phyloP scores from a whole-genome alignment of 352 stramenopile species.

The Globisporangium rhizosaccharum region DNA sequence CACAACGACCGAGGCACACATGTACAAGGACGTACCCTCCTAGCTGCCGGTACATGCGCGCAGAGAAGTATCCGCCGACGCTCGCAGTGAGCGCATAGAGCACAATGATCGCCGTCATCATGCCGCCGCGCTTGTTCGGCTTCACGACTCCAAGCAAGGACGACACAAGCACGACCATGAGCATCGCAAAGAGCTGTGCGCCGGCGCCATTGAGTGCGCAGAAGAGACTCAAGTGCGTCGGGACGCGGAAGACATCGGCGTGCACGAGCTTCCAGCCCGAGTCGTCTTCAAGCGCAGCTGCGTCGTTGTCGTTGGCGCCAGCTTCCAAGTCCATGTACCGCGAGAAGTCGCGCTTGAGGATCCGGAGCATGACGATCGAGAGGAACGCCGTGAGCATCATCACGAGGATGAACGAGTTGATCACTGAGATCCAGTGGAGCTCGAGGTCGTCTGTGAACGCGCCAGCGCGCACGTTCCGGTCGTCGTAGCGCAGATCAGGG shows the following conservation, averaged over 20 bases:
- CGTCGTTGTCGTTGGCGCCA: slow-evolving; percentile 79
- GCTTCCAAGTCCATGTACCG: slow-evolving; percentile 94
- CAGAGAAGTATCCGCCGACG: slow-evolving; percentile 91
- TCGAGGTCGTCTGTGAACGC: slow-evolving; percentile 56
- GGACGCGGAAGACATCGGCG: slow-evolving; percentile 98
- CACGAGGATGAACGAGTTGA: slow-evolving; percentile 98
- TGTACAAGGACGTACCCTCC: slow-evolving; percentile 16
- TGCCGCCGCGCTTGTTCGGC: slow-evolving; percentile 89
- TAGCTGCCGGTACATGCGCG: slow-evolving; percentile 93
- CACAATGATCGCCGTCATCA: slow-evolving; percentile 92
- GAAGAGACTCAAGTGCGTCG: slow-evolving; percentile 89
- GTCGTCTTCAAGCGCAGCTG: slow-evolving; percentile 86
- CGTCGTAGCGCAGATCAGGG: slow-evolving; percentile 80
- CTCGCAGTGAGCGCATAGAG: slow-evolving; percentile 93
- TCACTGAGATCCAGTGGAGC: slow-evolving; percentile 98
- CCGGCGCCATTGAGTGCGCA: slow-evolving; percentile 90
- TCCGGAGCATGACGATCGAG: slow-evolving; percentile 95
- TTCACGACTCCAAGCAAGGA: slow-evolving; percentile 91
- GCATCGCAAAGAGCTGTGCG: slow-evolving; percentile 92
- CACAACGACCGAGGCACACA: no score
- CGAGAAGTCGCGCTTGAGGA: slow-evolving; percentile 98
- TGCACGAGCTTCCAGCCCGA: slow-evolving; percentile 99
- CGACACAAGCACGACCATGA: slow-evolving; percentile 88
- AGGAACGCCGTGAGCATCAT: slow-evolving; percentile 96
- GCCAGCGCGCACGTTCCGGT: slow-evolving; percentile 85